Evolutionary conservation across 2,329 filamentous ascomycete genomes (phyloP), one percentile per base, ranked within the genome.

Genomic region (Phialemonium atrogriseum): DNA sequence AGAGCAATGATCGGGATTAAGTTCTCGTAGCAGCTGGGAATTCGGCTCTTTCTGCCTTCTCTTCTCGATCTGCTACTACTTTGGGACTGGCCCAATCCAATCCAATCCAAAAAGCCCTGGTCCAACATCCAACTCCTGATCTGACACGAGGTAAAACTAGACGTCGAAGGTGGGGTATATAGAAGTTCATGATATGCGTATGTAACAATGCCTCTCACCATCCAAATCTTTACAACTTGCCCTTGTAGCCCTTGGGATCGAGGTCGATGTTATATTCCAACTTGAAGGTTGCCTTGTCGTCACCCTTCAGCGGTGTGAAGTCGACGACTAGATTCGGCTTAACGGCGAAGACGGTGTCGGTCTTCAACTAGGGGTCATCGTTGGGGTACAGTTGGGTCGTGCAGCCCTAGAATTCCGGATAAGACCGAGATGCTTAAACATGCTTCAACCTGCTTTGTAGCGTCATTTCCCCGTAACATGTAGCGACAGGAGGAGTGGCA

Each of bases 361-460:
- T 49, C 7, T 41, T 39, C 3, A 81, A 60, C 41, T 79, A 77
- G 33, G 68, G 60, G 52, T 71, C 67, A 35, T 64, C 58, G 30
- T 64, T 60, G 47, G 80, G 74, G 46, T 81, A 84, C 35, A 83
- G 77, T 47, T 84, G 78, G 0, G 78, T 81, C 2, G 74, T 75
- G 30, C 80, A 14, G 66, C 73, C 51, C 43, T 73, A 75, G 60
- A 77, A 78, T 20, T 66, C 68, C 3, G 63, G 44, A 46, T 43
- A 47, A 43, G 43, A 36, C 33, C 14, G 13, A 32, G 22, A 16
- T 30, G 5, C n/a, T n/a, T 15, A 21, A 19, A 18, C 14, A 18
- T 10, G 16, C 22, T 6, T 36, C 33, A 25, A 30, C 24, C 29
- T 22, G 32, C 17, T 15, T 34, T 22, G 38, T 43, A 34, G 43